These are phyloP conservation scores for Trichomonas tenax DNA, from an alignment of 208 protist species.

Conservation along the genomic window DNA sequence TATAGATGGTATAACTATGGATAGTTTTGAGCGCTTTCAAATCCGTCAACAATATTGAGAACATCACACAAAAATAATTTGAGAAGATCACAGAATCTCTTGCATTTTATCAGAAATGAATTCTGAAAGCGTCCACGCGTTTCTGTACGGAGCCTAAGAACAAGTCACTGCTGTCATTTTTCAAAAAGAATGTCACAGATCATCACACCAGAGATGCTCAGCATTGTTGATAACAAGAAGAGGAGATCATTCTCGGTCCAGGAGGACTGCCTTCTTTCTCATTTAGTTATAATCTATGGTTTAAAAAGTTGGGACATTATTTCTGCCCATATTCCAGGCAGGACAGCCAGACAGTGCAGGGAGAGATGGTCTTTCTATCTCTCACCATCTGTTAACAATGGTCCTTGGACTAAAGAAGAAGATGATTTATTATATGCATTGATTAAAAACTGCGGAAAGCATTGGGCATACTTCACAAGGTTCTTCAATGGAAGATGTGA, in stretches of 20 bases:
- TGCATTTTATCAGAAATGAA: neutral
- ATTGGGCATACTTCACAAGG: neutral
- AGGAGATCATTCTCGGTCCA: neutral
- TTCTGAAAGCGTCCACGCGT: neutral
- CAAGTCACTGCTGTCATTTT: neutral
- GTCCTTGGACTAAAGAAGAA: neutral
- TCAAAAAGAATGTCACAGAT: neutral
- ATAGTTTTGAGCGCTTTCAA: neutral
- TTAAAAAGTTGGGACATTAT: neutral
- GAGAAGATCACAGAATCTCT: neutral
- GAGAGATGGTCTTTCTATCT: neutral
- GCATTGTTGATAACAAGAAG: neutral
- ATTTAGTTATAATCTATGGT: neutral
- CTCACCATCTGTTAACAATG: neutral
- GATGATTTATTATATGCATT: neutral
- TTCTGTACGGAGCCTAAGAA: neutral
- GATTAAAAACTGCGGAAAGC: neutral
- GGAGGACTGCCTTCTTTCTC: neutral
- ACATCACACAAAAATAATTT: neutral
- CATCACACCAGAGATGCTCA: neutral
- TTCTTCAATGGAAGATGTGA: neutral
- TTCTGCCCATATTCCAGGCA: neutral
- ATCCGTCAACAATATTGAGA: neutral
- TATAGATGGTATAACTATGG: no score
- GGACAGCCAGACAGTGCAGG: neutral